These are phyloP conservation scores for Wickerhamomyces sp. DNA, from an alignment of 1,139 yeast species.

Conservation along the genomic window DNA sequence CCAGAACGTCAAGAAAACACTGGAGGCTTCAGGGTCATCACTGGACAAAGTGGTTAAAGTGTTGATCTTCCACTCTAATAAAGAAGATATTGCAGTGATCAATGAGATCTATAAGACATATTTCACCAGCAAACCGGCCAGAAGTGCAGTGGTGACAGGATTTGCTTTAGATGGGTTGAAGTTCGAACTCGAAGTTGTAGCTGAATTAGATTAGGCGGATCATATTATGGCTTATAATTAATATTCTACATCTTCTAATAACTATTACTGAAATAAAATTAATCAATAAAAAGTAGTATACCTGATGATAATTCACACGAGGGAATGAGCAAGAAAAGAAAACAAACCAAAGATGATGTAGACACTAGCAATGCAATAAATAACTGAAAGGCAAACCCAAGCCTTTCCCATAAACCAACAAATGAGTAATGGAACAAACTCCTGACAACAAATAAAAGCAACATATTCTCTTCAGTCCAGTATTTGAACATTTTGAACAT, in stretches of 20 bases:
- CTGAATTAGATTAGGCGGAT: conserved; percentile 20
- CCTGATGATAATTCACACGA: no score
- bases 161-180: conserved; percentile 38
- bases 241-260: no score
- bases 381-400: no score
- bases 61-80: conserved; percentile 43
- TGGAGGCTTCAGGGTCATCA: conserved; percentile 45
- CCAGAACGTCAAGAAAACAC: conserved; percentile 38
- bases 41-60: conserved; percentile 48
- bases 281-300: no score
- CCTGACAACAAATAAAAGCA: no score
- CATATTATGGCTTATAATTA: no score
- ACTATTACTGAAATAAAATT: no score
- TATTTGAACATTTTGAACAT: neutral
- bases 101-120: conserved; percentile 44
- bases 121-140: conserved; percentile 48
- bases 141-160: conserved; percentile 47
- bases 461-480: no score
- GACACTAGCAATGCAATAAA: neutral
- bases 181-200: conserved; percentile 42
- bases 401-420: no score
- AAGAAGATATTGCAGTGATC: conserved; percentile 39
- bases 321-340: no score
- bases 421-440: no score
- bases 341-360: no score